Evolutionary conservation across 2,329 filamentous ascomycete genomes (phyloP), one percentile per base, ranked within the genome.

Genomic region (Bertia moriformis): DNA sequence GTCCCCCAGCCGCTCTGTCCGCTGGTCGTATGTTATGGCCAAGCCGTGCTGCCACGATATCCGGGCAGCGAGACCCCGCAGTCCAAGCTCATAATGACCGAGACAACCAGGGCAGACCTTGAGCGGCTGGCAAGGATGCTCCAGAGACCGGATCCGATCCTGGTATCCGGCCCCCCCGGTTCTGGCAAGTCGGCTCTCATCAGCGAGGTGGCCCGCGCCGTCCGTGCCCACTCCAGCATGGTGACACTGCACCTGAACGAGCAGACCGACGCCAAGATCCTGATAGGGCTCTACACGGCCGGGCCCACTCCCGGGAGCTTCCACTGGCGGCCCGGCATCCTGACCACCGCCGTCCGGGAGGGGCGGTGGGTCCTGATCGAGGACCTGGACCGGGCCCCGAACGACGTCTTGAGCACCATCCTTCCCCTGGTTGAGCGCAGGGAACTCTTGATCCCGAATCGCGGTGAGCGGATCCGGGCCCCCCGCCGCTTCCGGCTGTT

Each of bases 351-450:
- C 24, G 88, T 96, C 2, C 80, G 73, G 51, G 89, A 98, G 63
- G 93, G 91, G 13, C 73, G 89, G 51, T 98, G 91, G 93, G 83
- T 98, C 4, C 67, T 96, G 46, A 93, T 99, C 42, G 93, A 99
- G 58, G 93, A 99, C 57, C 69, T 99, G 30, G 88, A 98, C 54
- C 78, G 89, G 45, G 91, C 91, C 10, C 91, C 93, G 3, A 89
- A 85, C 46, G 91, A 98, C 58, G 84, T 98, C 37, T 78, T 98
- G 56, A 93, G 89, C 54, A 87, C 88, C 12, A 71, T 99, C 19
- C 67, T 96, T 18, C 91, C 93, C 7, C 69, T 98, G 7, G 88
- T 98, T 42, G 91, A 98, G 59, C 77, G 83, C 43, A 78, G 85
- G 14, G 86, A 95, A 55, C 71, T 98, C 14, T 67, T 93, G 3